phyloP scores from a whole-genome alignment of 441 rosid genomes.

The Syzygium malaccense region DNA sequence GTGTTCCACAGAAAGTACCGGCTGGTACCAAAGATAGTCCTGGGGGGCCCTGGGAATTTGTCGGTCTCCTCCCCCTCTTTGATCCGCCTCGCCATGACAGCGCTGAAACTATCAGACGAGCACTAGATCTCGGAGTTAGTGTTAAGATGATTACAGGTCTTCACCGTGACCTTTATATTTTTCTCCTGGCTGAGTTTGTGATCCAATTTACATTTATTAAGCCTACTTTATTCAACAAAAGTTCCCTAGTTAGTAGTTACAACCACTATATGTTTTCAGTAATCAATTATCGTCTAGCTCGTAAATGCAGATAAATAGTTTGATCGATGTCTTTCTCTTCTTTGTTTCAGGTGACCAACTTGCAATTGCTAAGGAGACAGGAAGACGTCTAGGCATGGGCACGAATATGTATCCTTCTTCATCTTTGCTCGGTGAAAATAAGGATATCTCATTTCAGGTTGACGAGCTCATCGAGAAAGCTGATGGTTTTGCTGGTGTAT shows the following conservation, averaged over 20 bases:
- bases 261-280: background rate
- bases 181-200: background rate
- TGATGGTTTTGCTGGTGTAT: background rate
- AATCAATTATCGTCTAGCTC: background rate
- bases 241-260: background rate
- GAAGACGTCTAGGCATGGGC: slow-evolving; percentile 1
- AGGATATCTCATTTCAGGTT: background rate
- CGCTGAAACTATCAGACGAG: background rate
- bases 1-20: background rate
- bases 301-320: background rate
- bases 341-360: background rate
- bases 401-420: background rate
- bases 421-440: background rate
- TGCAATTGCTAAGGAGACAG: background rate
- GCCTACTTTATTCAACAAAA: background rate
- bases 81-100: slow-evolving; percentile 2
- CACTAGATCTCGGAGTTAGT: background rate
- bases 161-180: background rate
- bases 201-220: background rate
- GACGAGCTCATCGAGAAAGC: background rate
- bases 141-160: slow-evolving; percentile 3
- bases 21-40: background rate
- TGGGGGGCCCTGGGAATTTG: slow-evolving; percentile 2
- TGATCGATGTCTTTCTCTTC: background rate
- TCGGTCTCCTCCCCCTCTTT: background rate